Evolutionary conservation across 371 early-diverging fungal species (phyloP).

Genomic region (Chytridiales sp.): DNA sequence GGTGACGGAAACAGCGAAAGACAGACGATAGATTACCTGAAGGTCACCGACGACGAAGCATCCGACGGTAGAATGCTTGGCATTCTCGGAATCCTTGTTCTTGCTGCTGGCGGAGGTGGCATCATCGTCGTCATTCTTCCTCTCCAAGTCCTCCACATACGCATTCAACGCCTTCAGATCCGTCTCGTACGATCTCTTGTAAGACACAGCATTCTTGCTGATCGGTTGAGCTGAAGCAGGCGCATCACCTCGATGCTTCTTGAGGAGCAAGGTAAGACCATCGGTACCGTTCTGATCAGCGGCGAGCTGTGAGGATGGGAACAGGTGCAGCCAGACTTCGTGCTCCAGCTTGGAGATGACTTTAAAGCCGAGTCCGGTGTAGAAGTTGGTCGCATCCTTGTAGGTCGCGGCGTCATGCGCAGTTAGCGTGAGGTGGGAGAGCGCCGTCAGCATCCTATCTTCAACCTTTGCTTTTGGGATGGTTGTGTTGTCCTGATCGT

Average conservation of each 20-base stretch:
- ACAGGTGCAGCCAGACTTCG: conserved; percentile 52
- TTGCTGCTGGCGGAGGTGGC: too few relatives aligned
- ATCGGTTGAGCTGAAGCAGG: too few relatives aligned
- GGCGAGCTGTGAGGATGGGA: conserved; percentile 28
- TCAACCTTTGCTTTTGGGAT: too few relatives aligned
- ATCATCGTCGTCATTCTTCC: neutral
- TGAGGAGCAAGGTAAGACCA: conserved; percentile 43
- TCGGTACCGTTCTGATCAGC: conserved; percentile 42
- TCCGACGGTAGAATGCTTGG: conserved; percentile 27
- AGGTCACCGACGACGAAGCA: conserved; percentile 33
- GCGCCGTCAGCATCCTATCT: conserved; percentile 18
- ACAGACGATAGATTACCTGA: conserved; percentile 27
- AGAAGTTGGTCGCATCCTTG: conserved; percentile 52
- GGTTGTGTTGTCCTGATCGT: too few relatives aligned
- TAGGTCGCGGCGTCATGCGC: conserved; percentile 44
- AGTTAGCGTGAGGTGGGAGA: conserved; percentile 60
- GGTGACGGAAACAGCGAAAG: neutral
- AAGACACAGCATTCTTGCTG: conserved; percentile 1
- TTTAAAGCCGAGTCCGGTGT: conserved; percentile 56
- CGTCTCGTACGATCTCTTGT: neutral
- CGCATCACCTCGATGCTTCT: too few relatives aligned
- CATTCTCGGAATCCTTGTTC: neutral
- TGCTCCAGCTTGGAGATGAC: conserved; percentile 32
- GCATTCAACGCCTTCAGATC: conserved; percentile 2
- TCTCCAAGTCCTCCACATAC: neutral